Conservation (phyloP, 2,329 filamentous ascomycete species). For the Aspergillus pseudotamarii region DNA sequence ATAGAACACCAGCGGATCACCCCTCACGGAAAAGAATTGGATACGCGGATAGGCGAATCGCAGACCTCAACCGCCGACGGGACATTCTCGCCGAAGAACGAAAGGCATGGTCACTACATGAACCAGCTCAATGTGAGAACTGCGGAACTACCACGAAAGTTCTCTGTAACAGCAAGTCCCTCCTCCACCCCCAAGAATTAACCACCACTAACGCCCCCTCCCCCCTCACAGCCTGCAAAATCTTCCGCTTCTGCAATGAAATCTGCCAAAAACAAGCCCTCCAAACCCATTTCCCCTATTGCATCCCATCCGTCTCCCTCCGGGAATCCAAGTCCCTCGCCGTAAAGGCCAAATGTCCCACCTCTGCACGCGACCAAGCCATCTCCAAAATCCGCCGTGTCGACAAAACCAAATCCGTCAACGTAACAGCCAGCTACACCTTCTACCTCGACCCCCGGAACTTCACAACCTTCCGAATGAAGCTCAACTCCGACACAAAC, state of each 20-base stretch:
- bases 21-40: conserved; percentile 28
- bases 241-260: conserved; percentile 33
- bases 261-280: conserved; percentile 24
- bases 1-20: conserved; percentile 26
- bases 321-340: conserved; percentile 34
- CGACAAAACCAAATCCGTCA: conserved; percentile 18
- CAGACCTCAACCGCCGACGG: conserved; percentile 29
- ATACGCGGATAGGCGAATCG: conserved; percentile 31
- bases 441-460: conserved; percentile 36
- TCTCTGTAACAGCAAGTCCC: conserved; percentile 31
- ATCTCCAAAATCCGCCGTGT: conserved; percentile 27
- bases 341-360: conserved; percentile 30
- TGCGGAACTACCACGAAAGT: conserved; percentile 25
- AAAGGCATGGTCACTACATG: conserved; percentile 30
- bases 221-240: conserved; percentile 30
- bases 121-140: conserved; percentile 25
- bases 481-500: conserved; percentile 29
- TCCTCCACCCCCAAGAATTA: not conserved
- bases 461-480: conserved; percentile 38
- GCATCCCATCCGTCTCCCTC: conserved; percentile 34
- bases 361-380: conserved; percentile 27
- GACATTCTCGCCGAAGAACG: conserved; percentile 28
- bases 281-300: conserved; percentile 21
- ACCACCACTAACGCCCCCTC: not conserved
- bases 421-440: conserved; percentile 29